Percentiles rank a stretch among this genome's conserved stretches.
These are phyloP conservation scores for Exophiala phaeomuriformis DNA, from an alignment of 2,329 filamentous ascomycete genomes.

Conservation along the genomic window DNA sequence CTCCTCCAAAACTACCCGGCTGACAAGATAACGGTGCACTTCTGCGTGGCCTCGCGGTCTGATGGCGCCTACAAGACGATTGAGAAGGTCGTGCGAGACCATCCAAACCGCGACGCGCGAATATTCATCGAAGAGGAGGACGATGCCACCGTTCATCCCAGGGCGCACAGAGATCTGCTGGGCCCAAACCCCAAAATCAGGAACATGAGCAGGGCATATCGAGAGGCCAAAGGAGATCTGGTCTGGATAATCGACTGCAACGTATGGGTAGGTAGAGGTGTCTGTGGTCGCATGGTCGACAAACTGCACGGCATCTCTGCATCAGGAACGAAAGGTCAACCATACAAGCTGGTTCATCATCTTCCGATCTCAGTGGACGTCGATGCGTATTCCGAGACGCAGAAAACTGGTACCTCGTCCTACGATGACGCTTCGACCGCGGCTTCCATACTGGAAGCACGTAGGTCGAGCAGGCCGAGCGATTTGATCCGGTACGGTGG, in stretches of 20 bases:
- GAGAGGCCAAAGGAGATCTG: conserved; percentile 78
- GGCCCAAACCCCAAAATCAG: conserved; percentile 98
- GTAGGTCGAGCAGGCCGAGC: neutral
- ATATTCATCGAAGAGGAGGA: conserved; percentile 80
- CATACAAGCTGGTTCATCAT: conserved; percentile 91
- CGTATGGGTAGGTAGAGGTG: conserved; percentile 76
- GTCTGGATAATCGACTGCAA: conserved; percentile 97
- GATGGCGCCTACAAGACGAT: conserved; percentile 76
- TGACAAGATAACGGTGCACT: conserved; percentile 67
- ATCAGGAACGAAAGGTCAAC: conserved; percentile 40
- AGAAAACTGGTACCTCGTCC: conserved; percentile 5
- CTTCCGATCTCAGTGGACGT: conserved; percentile 82
- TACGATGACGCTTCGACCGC: conserved; percentile 7
- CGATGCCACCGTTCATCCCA: conserved; percentile 44
- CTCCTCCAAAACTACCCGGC: conserved; percentile 75
- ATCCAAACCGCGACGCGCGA: conserved; percentile 61
- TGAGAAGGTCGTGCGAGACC: conserved; percentile 63
- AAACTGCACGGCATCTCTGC: conserved; percentile 63
- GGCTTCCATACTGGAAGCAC: neutral
- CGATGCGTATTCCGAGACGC: conserved; percentile 28
- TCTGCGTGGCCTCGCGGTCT: conserved; percentile 67
- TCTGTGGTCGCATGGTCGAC: conserved; percentile 82
- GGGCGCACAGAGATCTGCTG: conserved; percentile 47
- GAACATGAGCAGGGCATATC: conserved; percentile 88
- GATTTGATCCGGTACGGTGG: conserved; percentile 49